Base-by-base conservation (phyloP, 768 basidiomycete species). In the Krasilnikovozyma curviuscula region DNA sequence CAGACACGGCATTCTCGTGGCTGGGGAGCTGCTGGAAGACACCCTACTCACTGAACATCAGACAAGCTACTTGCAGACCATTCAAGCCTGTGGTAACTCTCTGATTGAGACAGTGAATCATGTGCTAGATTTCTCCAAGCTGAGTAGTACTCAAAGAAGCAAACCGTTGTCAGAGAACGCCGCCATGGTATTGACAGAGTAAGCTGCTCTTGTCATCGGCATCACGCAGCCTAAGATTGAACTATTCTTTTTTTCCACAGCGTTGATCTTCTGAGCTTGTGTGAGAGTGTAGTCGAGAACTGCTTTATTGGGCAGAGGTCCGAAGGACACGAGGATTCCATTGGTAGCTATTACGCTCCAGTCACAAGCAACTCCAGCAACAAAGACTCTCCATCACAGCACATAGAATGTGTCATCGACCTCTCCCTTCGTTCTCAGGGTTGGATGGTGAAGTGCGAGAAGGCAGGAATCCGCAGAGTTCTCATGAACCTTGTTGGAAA, bases 61-160 rank as follows among this genome's bases (percentile, higher is more conserved):
- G 62, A 61, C 68, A 9, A 84, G 86, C 0, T 91, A 86, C 68
- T 66, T 93, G 42, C 81, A 86, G 59, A 93, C 89, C 0, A 83
- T 93, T 1, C 82, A 88, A 62, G 86, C 84, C 6, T 93, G 88
- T 59, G 88, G 86, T 13, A 89, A 81, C n/a, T 85, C 84, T 1
- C 72, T 95, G 1, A 83, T 89, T 34, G 89, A 95, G 67, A 91
- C 88, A 0, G 86, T 95, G 41, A 93, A 93, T 59, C 89, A 95
- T 56, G 89, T 95, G 5, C 69, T 95, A 24, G 89, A 95, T 62
- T 95, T 89, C 59, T 91, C 86, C 27, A 95, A 95, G 60, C 71
- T 91, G 21, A 86, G 83, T n/a, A n/a, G n/a, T n/a, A n/a, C n/a
- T n/a, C n/a, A n/a, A n/a, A n/a, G n/a, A n/a, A n/a, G n/a, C n/a